Conservation (phyloP, 805 yeast genomes). For the Saccharomycopsis capsularis region DNA sequence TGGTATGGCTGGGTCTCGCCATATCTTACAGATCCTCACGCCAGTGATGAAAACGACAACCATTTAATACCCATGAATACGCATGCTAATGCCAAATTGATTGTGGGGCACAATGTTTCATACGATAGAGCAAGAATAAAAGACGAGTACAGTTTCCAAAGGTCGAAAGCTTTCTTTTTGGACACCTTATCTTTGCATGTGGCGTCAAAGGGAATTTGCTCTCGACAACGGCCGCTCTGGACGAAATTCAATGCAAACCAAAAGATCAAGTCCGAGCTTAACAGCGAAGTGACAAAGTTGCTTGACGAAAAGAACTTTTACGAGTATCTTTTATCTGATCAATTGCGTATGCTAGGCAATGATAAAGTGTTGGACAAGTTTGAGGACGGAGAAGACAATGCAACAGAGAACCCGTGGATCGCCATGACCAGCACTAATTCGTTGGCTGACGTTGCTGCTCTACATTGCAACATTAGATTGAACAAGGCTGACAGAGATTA, state of each 20-base stretch:
- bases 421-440: slow-evolving; percentile 69
- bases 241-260: slow-evolving; percentile 41
- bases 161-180: slow-evolving; percentile 67
- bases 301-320: slow-evolving; percentile 24
- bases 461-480: slow-evolving; percentile 64
- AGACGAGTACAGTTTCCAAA: slow-evolving; percentile 71
- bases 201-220: slow-evolving; percentile 86
- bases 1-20: slow-evolving; percentile 98
- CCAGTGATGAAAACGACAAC: slow-evolving; percentile 31
- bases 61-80: slow-evolving; percentile 77
- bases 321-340: slow-evolving; percentile 7
- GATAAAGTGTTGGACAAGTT: slow-evolving; percentile 25
- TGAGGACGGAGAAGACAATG: slow-evolving; percentile 27
- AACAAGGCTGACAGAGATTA: slow-evolving; percentile 62
- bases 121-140: slow-evolving; percentile 81
- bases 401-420: slow-evolving; percentile 81
- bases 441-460: slow-evolving; percentile 66
- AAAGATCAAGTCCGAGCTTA: slow-evolving; percentile 19
- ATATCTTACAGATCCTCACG: slow-evolving; percentile 42
- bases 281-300: slow-evolving; percentile 15
- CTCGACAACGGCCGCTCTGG: slow-evolving; percentile 82
- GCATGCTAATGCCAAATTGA: slow-evolving; percentile 37
- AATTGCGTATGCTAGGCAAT: slow-evolving; percentile 20
- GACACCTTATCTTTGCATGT: slow-evolving; percentile 94
- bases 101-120: slow-evolving; percentile 87